These are phyloP conservation scores for Geotrichum macrosporum DNA, from an alignment of 1,139 yeast genomes.

Conservation along the genomic window DNA sequence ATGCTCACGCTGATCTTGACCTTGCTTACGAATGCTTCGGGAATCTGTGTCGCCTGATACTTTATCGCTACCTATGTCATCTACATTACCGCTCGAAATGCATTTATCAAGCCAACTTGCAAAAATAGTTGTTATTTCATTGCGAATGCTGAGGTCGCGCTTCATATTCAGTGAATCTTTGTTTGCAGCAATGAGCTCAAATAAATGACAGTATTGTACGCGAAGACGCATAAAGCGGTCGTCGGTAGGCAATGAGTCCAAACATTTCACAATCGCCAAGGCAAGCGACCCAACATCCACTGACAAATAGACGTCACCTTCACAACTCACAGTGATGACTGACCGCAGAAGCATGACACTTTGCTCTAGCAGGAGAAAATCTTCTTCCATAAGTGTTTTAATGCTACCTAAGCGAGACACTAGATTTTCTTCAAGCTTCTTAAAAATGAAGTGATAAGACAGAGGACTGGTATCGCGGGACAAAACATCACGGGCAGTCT, in stretches of 20 bases:
- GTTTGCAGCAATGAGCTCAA: conserved; percentile 48
- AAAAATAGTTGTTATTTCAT: conserved; percentile 54
- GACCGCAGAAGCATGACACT: conserved; percentile 42
- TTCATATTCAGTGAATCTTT: conserved; percentile 35
- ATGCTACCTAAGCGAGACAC: conserved; percentile 7
- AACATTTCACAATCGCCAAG: conserved; percentile 37
- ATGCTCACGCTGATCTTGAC: conserved; percentile 23
- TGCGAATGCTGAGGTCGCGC: conserved; percentile 61
- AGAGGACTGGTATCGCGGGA: conserved; percentile 46
- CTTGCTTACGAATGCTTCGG: conserved; percentile 7
- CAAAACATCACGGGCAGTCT: conserved; percentile 47
- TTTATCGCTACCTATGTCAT: conserved; percentile 12
- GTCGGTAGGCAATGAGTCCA: conserved; percentile 40
- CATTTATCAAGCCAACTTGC: conserved; percentile 58
- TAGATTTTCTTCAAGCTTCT: conserved; percentile 28
- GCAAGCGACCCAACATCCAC: conserved; percentile 42
- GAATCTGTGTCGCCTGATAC: background rate
- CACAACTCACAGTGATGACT: conserved; percentile 42
- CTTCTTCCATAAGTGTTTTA: conserved; percentile 25
- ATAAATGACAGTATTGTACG: conserved; percentile 55
- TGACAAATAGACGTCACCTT: conserved; percentile 40
- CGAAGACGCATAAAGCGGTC: conserved; percentile 48
- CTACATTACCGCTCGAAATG: conserved; percentile 10
- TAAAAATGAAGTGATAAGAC: conserved; percentile 41
- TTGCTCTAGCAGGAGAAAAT: conserved; percentile 42